A percentile compares a stretch with the other conserved stretches of the same genome.
Evolutionary conservation across 768 basidiomycete genomes (phyloP).

Genomic region (Tricholoma furcatifolium): DNA sequence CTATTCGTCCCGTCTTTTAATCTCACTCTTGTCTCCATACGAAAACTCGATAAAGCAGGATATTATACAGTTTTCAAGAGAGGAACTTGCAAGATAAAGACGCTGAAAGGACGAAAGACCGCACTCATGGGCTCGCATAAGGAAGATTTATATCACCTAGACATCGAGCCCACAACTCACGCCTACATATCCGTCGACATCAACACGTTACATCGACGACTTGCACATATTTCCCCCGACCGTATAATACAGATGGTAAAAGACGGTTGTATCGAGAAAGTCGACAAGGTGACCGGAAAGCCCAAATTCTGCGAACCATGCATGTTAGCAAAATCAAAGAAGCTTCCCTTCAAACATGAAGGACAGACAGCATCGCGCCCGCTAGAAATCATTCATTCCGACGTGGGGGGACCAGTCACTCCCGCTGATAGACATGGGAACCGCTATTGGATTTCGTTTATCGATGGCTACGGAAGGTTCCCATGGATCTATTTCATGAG

Average conservation of each 20-base stretch:
- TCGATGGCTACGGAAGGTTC: neutral
- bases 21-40: too few relatives aligned
- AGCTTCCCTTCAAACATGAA: neutral
- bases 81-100: too few relatives aligned
- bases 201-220: neutral
- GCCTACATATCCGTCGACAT: too few relatives aligned
- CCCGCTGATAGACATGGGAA: neutral
- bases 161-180: too few relatives aligned
- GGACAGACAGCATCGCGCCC: neutral
- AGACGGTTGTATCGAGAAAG: neutral
- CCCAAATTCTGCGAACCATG: neutral
- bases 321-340: neutral
- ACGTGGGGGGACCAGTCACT: neutral
- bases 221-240: neutral
- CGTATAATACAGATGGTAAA: neutral
- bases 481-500: neutral
- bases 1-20: too few relatives aligned
- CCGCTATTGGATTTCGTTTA: neutral
- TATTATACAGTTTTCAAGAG: too few relatives aligned
- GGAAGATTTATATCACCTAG: too few relatives aligned
- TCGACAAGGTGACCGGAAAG: neutral
- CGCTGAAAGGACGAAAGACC: too few relatives aligned
- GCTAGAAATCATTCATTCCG: neutral
- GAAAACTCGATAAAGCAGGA: too few relatives aligned
- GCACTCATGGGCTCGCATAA: too few relatives aligned